These are phyloP conservation scores for Dipteronia dyeriana DNA, from an alignment of 345 rosid species.

Conservation along the genomic window DNA sequence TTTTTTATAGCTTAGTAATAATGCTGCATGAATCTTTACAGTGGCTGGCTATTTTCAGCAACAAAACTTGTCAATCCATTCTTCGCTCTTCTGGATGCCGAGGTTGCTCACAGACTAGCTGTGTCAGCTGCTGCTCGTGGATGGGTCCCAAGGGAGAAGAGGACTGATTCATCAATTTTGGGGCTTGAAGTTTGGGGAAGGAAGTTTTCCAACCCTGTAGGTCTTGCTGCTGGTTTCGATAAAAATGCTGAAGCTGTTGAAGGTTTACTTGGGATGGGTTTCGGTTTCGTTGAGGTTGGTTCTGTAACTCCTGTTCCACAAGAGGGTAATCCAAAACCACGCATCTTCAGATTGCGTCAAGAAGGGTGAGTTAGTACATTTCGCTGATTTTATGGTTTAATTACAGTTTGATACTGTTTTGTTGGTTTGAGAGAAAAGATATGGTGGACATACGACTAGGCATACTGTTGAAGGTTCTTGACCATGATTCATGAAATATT, in stretches of 20 bases:
- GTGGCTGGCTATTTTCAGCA: conserved; percentile 95
- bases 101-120: conserved; percentile 85
- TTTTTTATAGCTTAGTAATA: not conserved
- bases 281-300: conserved; percentile 97
- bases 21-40: conserved; percentile 34
- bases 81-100: conserved; percentile 94
- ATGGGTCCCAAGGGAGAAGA: conserved; percentile 97
- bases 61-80: conserved; percentile 93
- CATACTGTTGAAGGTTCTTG: not conserved
- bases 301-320: conserved; percentile 97
- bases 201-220: conserved; percentile 91
- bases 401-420: not conserved
- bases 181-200: conserved; percentile 97
- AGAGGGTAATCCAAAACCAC: conserved; percentile 93
- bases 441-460: not conserved
- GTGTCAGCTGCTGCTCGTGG: conserved; percentile 93
- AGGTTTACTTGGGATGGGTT: conserved; percentile 84
- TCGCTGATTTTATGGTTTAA: not conserved
- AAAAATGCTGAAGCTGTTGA: conserved; percentile 98
- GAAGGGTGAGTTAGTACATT: conserved; percentile 57
- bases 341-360: conserved; percentile 79
- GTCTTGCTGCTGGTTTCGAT: conserved; percentile 99
- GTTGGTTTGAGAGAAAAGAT: conserved; percentile 5
- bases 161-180: conserved; percentile 73
- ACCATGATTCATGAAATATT: not conserved